phyloP scores from a whole-genome alignment of 768 basidiomycete species.

The Kondoa subrosea region DNA sequence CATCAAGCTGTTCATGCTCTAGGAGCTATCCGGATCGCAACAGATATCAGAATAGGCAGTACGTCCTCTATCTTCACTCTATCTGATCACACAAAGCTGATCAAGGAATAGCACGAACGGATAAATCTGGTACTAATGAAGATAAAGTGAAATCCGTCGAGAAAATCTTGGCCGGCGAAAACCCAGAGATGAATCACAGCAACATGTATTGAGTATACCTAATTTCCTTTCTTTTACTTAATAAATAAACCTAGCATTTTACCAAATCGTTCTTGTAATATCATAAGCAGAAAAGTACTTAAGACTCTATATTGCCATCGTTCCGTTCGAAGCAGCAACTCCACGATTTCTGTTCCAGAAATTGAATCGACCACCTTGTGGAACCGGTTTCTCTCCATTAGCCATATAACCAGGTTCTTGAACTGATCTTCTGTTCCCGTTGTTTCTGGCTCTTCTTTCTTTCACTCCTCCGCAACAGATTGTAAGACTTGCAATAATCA shows the following conservation, averaged over 20 bases:
- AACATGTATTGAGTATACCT: not conserved
- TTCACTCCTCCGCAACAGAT: constrained; percentile 6
- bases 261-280: too few species aligned
- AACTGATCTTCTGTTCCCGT: too few species aligned
- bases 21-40: constrained; percentile 43
- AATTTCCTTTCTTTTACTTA: too few species aligned
- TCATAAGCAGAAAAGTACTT: too few species aligned
- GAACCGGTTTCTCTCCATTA: not conserved
- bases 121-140: constrained; percentile 47
- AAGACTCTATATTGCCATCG: not conserved
- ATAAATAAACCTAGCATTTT: too few species aligned
- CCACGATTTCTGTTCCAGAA: not conserved
- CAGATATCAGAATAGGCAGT: constrained; percentile 82
- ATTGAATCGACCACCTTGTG: not conserved
- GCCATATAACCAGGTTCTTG: not conserved
- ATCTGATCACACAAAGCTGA: not conserved
- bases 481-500: constrained; percentile 1
- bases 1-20: not conserved
- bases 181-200: constrained; percentile 1
- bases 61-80: not conserved
- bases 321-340: not conserved
- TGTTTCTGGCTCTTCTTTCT: not conserved
- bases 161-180: constrained; percentile 43
- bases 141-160: constrained; percentile 64
- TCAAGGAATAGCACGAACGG: constrained; percentile 40